Percentiles rank a stretch among this genome's conserved stretches.
phyloP scores from a whole-genome alignment of 2,329 filamentous ascomycete species.

The Elsinoe perseae region DNA sequence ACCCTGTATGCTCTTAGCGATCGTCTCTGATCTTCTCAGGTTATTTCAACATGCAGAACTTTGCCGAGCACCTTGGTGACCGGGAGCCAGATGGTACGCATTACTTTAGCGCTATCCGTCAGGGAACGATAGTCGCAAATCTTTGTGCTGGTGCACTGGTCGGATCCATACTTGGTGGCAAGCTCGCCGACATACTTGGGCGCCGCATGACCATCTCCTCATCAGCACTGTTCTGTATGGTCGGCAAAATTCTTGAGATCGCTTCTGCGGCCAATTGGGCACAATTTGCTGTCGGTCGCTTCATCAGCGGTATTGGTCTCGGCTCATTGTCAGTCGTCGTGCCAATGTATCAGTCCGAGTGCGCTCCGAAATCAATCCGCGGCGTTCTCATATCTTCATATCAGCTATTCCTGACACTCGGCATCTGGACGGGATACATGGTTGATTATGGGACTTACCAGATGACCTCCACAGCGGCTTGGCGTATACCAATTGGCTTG shows the following conservation, averaged over 20 bases:
- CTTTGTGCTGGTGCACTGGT: conserved; percentile 38
- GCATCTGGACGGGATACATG: conserved; percentile 32
- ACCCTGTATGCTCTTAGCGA: conserved; percentile 34
- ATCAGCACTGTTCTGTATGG: conserved; percentile 37
- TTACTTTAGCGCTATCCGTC: conserved; percentile 28
- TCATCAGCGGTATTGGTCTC: conserved; percentile 38
- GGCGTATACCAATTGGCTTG: conserved; percentile 29
- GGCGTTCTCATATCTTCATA: conserved; percentile 52
- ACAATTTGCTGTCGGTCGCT: conserved; percentile 43
- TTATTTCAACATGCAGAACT: conserved; percentile 42
- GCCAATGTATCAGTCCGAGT: conserved; percentile 61
- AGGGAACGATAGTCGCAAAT: conserved; percentile 38
- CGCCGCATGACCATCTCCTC: conserved; percentile 43
- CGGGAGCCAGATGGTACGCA: conserved; percentile 34
- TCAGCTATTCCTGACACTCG: conserved; percentile 40
- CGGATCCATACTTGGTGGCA: conserved; percentile 36
- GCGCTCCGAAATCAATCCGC: conserved; percentile 53
- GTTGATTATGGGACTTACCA: conserved; percentile 26
- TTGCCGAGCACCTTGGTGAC: conserved; percentile 50
- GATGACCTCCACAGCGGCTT: conserved; percentile 21
- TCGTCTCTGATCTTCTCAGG: conserved; percentile 30
- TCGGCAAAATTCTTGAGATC: conserved; percentile 39
- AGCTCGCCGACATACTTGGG: conserved; percentile 48
- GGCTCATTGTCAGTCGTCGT: conserved; percentile 48
- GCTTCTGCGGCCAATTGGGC: conserved; percentile 34